Conservation (phyloP, 306 rosid species). For the Quercus dentata region DNA sequence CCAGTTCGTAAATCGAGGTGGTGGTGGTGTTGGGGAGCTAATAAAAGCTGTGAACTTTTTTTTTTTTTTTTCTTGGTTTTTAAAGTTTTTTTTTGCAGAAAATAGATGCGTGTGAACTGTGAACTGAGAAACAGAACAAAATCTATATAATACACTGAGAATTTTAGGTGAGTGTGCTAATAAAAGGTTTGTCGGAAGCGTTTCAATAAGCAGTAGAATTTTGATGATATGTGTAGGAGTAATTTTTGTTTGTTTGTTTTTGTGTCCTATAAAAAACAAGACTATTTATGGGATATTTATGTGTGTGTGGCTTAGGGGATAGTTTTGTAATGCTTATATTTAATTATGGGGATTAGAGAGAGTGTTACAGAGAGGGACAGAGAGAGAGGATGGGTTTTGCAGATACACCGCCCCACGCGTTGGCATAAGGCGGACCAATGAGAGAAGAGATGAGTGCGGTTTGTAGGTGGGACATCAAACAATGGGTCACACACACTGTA, state of each 20-base stretch:
- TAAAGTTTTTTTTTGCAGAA: too few relatives aligned
- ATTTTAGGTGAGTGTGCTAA: constrained; percentile 20
- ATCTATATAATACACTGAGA: background rate
- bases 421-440: constrained; percentile 46
- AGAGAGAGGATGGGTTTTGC: constrained; percentile 8
- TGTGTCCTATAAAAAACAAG: too few relatives aligned
- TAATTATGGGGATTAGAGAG: background rate
- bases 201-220: too few relatives aligned
- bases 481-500: background rate
- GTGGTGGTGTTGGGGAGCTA: constrained; percentile 18
- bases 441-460: constrained; percentile 42
- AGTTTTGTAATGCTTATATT: background rate
- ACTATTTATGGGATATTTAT: background rate
- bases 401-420: constrained; percentile 58
- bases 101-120: too few relatives aligned
- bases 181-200: constrained; percentile 32
- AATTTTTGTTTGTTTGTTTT: too few relatives aligned
- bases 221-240: too few relatives aligned
- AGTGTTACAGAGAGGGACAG: background rate
- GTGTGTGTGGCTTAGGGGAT: background rate
- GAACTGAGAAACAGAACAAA: background rate
- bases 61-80: too few relatives aligned
- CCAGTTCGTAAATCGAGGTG: constrained; percentile 46
- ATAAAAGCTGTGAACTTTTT: background rate
- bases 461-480: constrained; percentile 40